Conservation (phyloP, 208 protist genomes). For the Vickermania spadyakhi region DNA sequence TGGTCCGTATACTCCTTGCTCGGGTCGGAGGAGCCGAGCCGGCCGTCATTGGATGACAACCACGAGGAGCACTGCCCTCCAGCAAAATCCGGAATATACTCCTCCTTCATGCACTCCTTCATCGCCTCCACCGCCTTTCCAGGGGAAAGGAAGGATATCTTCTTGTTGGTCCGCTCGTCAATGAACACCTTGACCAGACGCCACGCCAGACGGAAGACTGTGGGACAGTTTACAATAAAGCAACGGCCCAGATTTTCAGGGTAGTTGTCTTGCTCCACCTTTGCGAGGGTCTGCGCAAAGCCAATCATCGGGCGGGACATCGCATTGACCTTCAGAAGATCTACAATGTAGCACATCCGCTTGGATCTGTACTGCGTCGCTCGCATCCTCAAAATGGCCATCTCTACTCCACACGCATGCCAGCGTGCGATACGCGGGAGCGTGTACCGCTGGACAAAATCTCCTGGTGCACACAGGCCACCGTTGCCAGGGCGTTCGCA, state of each 20-base stretch:
- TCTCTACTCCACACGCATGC: slow-evolving; percentile 58
- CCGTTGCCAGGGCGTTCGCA: slow-evolving; percentile 72
- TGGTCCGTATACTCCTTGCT: slow-evolving; percentile 20
- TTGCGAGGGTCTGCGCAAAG: slow-evolving; percentile 65
- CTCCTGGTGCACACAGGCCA: slow-evolving; percentile 37
- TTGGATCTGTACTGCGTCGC: slow-evolving; percentile 44
- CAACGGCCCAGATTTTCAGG: slow-evolving; percentile 66
- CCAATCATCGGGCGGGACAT: slow-evolving; percentile 66
- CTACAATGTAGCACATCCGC: slow-evolving; percentile 67
- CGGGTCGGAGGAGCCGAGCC: slow-evolving; percentile 49
- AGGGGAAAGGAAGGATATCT: slow-evolving; percentile 53
- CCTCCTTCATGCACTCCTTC: slow-evolving; percentile 45
- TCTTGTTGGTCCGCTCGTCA: slow-evolving; percentile 71
- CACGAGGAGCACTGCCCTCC: slow-evolving; percentile 60
- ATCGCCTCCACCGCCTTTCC: slow-evolving; percentile 37
- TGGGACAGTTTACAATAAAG: slow-evolving; percentile 76
- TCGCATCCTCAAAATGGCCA: slow-evolving; percentile 43
- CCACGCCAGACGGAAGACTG: slow-evolving; percentile 64
- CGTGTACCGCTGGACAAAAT: slow-evolving; percentile 56
- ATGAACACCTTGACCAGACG: slow-evolving; percentile 77
- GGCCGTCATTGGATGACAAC: slow-evolving; percentile 41
- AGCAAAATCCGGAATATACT: slow-evolving; percentile 69
- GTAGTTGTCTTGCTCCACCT: slow-evolving; percentile 83
- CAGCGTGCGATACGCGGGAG: slow-evolving; percentile 50
- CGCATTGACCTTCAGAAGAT: slow-evolving; percentile 47